Percentiles rank a stretch among this genome's conserved stretches.
phyloP scores from a whole-genome alignment of 2,329 filamentous ascomycete species.

The Ceratocystis ficicola region DNA sequence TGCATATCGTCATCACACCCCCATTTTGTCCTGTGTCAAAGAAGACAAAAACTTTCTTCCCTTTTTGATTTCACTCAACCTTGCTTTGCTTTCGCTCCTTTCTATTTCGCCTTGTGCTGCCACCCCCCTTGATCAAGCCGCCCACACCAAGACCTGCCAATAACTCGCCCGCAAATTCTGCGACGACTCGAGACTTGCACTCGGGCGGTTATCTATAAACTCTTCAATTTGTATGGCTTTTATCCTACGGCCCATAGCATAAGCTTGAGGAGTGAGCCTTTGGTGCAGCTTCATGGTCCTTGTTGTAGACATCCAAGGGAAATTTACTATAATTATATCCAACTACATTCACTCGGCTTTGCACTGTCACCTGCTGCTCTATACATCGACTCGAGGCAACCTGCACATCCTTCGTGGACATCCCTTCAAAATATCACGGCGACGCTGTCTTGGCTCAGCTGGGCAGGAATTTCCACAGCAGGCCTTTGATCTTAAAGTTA shows the following conservation, averaged over 20 bases:
- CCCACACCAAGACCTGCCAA: conserved; percentile 10
- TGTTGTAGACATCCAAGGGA: not conserved
- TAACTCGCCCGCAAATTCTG: not conserved
- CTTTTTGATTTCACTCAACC: not conserved
- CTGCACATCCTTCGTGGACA: not conserved
- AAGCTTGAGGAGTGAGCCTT: not conserved
- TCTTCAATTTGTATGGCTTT: not conserved
- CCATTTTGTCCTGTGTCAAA: conserved; percentile 22
- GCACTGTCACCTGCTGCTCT: not conserved
- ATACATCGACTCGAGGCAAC: not conserved
- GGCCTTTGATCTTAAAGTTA: not conserved
- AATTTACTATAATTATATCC: not conserved
- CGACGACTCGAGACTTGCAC: too few species aligned
- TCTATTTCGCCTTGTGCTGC: not conserved
- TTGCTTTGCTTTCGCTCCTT: not conserved
- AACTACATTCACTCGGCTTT: not conserved
- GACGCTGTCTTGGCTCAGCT: not conserved
- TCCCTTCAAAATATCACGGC: not conserved
- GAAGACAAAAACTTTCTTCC: conserved; percentile 19
- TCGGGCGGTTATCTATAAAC: not conserved
- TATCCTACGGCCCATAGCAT: not conserved
- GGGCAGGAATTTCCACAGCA: not conserved
- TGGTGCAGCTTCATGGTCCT: not conserved
- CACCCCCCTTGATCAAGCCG: not conserved
- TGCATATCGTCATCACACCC: conserved; percentile 9